These are phyloP conservation scores for Polysphondylium violaceum DNA, from an alignment of 78 protist genomes.

Conservation along the genomic window DNA sequence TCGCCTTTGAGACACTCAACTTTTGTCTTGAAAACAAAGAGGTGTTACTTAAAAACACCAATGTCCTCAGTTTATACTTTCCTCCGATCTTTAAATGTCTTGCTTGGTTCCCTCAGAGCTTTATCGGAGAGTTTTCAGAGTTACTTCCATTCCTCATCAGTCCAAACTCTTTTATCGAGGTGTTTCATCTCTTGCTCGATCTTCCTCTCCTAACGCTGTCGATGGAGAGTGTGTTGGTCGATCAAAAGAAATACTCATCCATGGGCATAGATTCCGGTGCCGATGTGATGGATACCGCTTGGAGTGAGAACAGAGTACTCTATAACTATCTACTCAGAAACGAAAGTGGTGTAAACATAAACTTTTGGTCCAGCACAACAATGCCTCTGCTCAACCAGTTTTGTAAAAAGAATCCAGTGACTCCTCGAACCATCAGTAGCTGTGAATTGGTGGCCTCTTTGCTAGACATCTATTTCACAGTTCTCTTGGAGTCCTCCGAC, in stretches of 20 bases:
- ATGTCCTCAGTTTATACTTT: constrained; percentile 62
- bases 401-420: constrained; percentile 62
- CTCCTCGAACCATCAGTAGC: constrained; percentile 44
- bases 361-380: constrained; percentile 81
- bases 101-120: constrained; percentile 78
- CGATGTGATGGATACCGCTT: constrained; percentile 45
- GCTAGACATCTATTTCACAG: constrained; percentile 49
- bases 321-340: constrained; percentile 71
- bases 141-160: constrained; percentile 68
- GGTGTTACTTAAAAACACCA: constrained; percentile 17
- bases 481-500: constrained; percentile 40
- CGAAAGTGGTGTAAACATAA: constrained; percentile 74
- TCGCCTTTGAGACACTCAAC: constrained; percentile 59
- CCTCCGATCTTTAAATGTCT: constrained; percentile 75
- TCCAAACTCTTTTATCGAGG: constrained; percentile 56
- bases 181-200: constrained; percentile 70
- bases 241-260: constrained; percentile 24
- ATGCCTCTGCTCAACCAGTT: constrained; percentile 58
- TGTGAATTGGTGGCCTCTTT: constrained; percentile 61
- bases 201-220: constrained; percentile 67
- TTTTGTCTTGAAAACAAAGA: constrained; percentile 60
- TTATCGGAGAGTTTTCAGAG: constrained; percentile 39
- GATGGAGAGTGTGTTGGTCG: constrained; percentile 71
- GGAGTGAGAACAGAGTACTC: constrained; percentile 75
- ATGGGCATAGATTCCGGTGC: constrained; percentile 2